Base-by-base conservation (phyloP, 2,329 filamentous ascomycete genomes). In the Ophiocordyceps camponoti-rufipedis region DNA sequence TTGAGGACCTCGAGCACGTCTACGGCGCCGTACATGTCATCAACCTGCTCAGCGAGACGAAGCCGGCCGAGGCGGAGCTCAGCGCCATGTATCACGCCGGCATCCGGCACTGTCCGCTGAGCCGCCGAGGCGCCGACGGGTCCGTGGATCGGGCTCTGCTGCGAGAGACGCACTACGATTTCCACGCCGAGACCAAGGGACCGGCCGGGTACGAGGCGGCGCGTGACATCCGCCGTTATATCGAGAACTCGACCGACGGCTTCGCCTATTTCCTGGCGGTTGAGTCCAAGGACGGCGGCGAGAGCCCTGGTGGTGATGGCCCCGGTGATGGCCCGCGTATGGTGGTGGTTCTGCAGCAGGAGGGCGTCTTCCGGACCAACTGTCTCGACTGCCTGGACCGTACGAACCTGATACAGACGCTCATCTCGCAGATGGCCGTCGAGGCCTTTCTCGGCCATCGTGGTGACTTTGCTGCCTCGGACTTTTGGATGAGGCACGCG, bases 351-450 rank as follows among this genome's bases (percentile, higher is more conserved):
- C 66, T 95, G 44, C 86, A 94, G 58, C 91, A 98, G 62, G 85
- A 94, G 58, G 89, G 91, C n/a, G 76, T 94, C 6, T 96, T 96
- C 61, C 75, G 89, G 49, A 94, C 88, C 4, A 98, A 98, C 55
- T 98, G 91, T 59, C 70, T 98, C 28, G 91, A 98, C 60, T 98
- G 91, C 58, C 68, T 98, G 41, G 91, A 98, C 60, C 78, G 91
- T 48, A 98, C 91, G 8, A 98, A 98, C 58, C 69, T 96, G 28
- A 86, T 98, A 28, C 91, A 98, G 63, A 94, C 88, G 0, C 85
- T 96, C 51, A 84, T 98, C 54, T 95, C 88, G 47, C 83, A 87
- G 55, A 88, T 95, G 82, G 86, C 87, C 0, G 70, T 95, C 18
- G 86, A 94, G 58, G 70, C 80, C 0, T 96, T 96, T 54, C 66